Conservation (phyloP, 345 rosid species). For the Pistacia vera region DNA sequence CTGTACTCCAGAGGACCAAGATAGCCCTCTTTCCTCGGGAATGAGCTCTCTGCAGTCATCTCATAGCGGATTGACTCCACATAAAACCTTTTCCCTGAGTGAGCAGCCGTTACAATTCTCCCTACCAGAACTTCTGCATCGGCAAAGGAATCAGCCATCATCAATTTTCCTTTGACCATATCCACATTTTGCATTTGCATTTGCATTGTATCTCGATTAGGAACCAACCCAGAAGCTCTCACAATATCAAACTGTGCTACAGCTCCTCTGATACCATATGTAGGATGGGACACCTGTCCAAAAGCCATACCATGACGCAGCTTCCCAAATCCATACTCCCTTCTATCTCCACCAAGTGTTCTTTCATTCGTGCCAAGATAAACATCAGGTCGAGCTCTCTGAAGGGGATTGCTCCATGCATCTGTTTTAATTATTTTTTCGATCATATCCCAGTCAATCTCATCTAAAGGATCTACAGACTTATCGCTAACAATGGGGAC, state of each 20-base stretch:
- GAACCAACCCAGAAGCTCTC: conserved; percentile 89
- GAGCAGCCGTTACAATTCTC: conserved; percentile 91
- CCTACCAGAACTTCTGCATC: conserved; percentile 71
- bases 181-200: conserved; percentile 40
- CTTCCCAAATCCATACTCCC: conserved; percentile 97
- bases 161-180: conserved; percentile 54
- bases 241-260: conserved; percentile 92
- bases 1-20: conserved; percentile 97
- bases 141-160: conserved; percentile 80
- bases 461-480: conserved; percentile 63
- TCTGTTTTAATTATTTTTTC: conserved; percentile 54
- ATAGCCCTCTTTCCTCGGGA: conserved; percentile 98
- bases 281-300: conserved; percentile 93
- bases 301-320: conserved; percentile 85
- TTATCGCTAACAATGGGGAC: conserved; percentile 83
- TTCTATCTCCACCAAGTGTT: conserved; percentile 97
- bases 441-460: conserved; percentile 87
- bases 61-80: conserved; percentile 87
- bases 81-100: conserved; percentile 98
- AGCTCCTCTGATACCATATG: conserved; percentile 99
- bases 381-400: conserved; percentile 96
- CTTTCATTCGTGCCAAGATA: conserved; percentile 98
- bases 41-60: conserved; percentile 92
- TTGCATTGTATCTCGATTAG: conserved; percentile 52
- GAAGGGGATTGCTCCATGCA: conserved; percentile 96